These are phyloP conservation scores for Beauveria medogensis DNA, from an alignment of 2,329 filamentous ascomycete genomes.

Conservation along the genomic window DNA sequence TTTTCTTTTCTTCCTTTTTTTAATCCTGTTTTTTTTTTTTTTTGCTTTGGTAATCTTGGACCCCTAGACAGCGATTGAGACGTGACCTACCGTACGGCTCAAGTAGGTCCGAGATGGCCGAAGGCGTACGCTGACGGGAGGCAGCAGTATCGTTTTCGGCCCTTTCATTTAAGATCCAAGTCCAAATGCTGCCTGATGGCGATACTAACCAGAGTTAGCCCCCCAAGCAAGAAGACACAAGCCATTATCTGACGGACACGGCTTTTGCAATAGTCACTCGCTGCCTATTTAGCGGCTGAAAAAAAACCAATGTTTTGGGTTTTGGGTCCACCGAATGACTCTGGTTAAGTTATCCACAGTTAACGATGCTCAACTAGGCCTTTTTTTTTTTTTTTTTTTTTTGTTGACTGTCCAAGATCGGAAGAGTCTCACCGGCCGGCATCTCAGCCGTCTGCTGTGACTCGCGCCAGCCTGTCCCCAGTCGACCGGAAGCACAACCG, in stretches of 20 bases:
- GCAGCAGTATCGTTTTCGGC: neutral
- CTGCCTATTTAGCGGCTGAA: slow-evolving; percentile 2
- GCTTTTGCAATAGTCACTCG: neutral
- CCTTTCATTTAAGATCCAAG: too few relatives aligned
- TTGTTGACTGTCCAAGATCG: too few relatives aligned
- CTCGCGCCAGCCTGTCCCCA: neutral
- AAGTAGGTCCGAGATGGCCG: neutral
- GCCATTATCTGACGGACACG: neutral
- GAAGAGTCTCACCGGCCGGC: too few relatives aligned
- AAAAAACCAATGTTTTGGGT: neutral
- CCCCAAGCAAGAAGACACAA: neutral
- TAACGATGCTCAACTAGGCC: neutral
- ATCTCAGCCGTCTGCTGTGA: neutral
- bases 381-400: neutral
- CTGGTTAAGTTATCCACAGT: neutral
- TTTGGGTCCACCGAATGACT: neutral
- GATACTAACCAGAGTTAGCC: neutral
- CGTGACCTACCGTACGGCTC: neutral
- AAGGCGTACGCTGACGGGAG: neutral
- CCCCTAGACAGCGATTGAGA: too few relatives aligned
- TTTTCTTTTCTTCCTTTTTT: neutral
- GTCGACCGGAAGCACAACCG: too few relatives aligned
- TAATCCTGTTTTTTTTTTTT: neutral
- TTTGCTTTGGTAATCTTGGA: neutral
- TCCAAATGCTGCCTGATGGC: neutral